Conservation (phyloP, 257 asterid species). For the Eucommia ulmoides region DNA sequence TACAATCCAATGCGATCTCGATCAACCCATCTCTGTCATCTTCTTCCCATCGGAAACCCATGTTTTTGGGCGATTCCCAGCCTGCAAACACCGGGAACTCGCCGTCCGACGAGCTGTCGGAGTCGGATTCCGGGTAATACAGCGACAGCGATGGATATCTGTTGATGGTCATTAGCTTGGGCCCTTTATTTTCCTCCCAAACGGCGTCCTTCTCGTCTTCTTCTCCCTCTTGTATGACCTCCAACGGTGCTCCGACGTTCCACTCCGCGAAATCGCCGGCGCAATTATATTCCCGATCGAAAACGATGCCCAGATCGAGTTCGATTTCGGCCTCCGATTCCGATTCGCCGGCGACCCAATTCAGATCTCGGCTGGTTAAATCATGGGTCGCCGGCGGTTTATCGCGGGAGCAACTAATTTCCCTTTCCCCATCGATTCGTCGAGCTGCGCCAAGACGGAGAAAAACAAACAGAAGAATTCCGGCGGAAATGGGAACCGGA, state of each 20-base stretch:
- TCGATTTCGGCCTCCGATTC: constrained; percentile 4
- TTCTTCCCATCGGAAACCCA: constrained; percentile 45
- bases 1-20: constrained; percentile 54
- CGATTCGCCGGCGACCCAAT: constrained; percentile 4
- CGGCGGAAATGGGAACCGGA: constrained; percentile 42
- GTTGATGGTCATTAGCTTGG: constrained; percentile 29
- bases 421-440: constrained; percentile 5
- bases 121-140: constrained; percentile 78
- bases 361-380: constrained; percentile 3
- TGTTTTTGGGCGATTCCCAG: constrained; percentile 33
- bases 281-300: constrained; percentile 3
- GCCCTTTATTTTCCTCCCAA: constrained; percentile 24
- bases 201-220: constrained; percentile 24
- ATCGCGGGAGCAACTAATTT: background rate
- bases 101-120: constrained; percentile 58
- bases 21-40: constrained; percentile 60
- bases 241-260: constrained; percentile 93
- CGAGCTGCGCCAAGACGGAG: constrained; percentile 54
- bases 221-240: constrained; percentile 69
- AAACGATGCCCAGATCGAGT: background rate
- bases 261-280: constrained; percentile 50
- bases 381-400: background rate
- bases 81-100: constrained; percentile 20
- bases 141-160: constrained; percentile 54
- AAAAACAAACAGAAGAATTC: constrained; percentile 42